Percentiles rank a stretch among this genome's conserved stretches.
Evolutionary conservation across 2,329 filamentous ascomycete genomes (phyloP).

Genomic region (Ophiocordyceps unilateralis): DNA sequence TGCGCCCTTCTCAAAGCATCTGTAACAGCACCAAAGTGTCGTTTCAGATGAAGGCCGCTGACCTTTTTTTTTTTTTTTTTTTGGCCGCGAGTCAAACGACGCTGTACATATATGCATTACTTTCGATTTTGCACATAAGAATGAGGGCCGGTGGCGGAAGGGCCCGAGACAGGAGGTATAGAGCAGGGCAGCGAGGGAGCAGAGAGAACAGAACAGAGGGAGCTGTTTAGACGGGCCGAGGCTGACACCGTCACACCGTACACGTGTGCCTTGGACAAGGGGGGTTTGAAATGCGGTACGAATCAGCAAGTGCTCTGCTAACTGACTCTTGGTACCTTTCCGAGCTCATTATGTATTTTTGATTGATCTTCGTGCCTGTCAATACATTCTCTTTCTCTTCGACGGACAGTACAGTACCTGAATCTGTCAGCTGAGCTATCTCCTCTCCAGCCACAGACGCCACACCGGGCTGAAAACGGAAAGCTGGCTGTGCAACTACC

Average conservation of each 20-base stretch:
- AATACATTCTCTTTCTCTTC: too few species aligned
- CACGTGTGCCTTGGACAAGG: neutral
- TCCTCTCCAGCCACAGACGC: neutral
- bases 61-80: neutral
- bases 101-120: too few species aligned
- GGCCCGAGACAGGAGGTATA: too few species aligned
- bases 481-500: too few species aligned
- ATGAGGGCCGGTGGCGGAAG: too few species aligned
- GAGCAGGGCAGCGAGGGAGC: too few species aligned
- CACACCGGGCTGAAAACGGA: neutral
- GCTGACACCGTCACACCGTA: neutral
- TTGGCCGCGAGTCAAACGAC: too few species aligned
- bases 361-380: too few species aligned
- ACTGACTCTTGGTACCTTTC: neutral
- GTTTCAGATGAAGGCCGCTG: neutral
- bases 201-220: neutral
- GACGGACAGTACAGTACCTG: neutral
- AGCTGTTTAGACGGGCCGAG: neutral
- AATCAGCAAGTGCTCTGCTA: neutral
- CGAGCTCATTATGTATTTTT: neutral
- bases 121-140: too few species aligned
- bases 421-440: neutral
- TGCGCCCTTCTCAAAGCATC: neutral
- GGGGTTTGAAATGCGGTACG: neutral
- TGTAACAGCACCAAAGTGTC: too few species aligned